Evolutionary conservation across 176 grass and related monocot species (phyloP).

Genomic region (Carex scoparia): DNA sequence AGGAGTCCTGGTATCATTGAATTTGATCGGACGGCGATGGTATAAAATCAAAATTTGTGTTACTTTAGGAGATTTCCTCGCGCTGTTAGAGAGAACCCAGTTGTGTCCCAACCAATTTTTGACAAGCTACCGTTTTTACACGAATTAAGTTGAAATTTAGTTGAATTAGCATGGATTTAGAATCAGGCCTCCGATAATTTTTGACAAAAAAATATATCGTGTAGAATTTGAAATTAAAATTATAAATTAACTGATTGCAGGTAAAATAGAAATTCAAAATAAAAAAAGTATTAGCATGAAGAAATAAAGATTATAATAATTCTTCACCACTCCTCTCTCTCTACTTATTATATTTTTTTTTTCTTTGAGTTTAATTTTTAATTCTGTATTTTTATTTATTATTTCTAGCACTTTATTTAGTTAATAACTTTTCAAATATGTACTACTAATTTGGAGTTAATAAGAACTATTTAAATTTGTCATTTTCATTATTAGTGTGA

Average conservation of each 20-base stretch:
- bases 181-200: no score
- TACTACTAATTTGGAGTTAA: neutral
- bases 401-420: neutral
- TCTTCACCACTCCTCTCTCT: neutral
- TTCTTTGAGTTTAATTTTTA: neutral
- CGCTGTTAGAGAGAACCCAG: no score
- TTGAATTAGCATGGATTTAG: neutral
- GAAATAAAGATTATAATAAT: neutral
- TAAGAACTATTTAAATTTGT: neutral
- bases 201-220: neutral
- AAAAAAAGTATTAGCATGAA: neutral
- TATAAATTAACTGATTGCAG: neutral
- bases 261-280: neutral
- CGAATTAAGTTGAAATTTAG: neutral
- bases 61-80: no score
- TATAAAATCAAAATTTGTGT: no score
- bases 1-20: no score
- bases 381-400: neutral
- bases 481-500: neutral
- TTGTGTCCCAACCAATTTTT: neutral
- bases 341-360: neutral
- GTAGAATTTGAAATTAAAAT: neutral
- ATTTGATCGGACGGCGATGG: no score
- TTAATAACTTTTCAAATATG: neutral
- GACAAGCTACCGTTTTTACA: neutral